Evolutionary conservation across 208 protist genomes (phyloP), one percentile per base, ranked within the genome.

Genomic region (Trypanosoma avium): DNA sequence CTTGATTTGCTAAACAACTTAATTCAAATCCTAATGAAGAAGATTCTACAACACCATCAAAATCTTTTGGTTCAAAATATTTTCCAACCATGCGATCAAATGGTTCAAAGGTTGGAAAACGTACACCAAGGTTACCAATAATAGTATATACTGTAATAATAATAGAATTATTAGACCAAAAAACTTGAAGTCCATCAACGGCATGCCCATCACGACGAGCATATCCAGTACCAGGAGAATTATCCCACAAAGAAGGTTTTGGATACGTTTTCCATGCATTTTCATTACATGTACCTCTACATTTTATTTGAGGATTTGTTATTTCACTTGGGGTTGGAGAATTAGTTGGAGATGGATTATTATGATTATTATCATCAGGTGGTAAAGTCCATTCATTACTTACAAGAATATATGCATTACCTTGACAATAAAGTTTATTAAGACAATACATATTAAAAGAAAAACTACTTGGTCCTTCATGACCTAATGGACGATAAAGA

Each of bases 81-180:
- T 57, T 61, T 38, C 65, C 62, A 32, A 56, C 54, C 24, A 49
- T 55, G 71, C 67, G 67, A 6, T 52, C 57, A 57, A 94, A 45
- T 12, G 75, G 73, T 74, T 91, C 84, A 62, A 94, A 91, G 62
- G 84, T 94, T 2, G 87, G 87, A 68, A 91, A 94, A 58, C 87
- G 84, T 36, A 84, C 84, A 48, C 81, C 87, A 45, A 94, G 67
- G 71, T 88, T 90, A 32, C 87, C 84, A 61, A 94, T 90, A 30
- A 85, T 69, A 56, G 71, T 76, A 74, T 86, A 84, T 13, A 81
- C 81, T 30, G 67, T 67, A 54, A 94, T 67, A 42, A 91, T 73
- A n/a, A 94, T 69, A 35, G 82, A 72, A 48, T 77, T 81, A 63
- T 84, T 82, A 57, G 53, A 42, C 84, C 84, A 90, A 45, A 53